These are phyloP conservation scores for Eragrostis curvula DNA, from an alignment of 176 grass and related monocot genomes.

Conservation along the genomic window DNA sequence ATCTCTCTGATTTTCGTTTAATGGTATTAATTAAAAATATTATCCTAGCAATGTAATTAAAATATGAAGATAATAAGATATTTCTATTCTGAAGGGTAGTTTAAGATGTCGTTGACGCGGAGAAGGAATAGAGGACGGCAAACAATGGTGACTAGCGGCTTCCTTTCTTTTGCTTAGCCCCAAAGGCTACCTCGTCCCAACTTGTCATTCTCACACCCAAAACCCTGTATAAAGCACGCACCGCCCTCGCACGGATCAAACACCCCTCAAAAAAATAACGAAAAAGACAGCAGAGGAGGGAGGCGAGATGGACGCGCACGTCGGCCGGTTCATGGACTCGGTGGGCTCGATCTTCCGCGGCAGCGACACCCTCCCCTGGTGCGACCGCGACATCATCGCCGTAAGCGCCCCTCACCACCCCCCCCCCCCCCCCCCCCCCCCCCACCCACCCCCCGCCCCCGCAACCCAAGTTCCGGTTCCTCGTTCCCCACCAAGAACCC, in stretches of 20 bases:
- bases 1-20: no score
- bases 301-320: conserved; percentile 51
- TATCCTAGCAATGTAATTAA: no score
- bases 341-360: conserved; percentile 82
- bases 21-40: no score
- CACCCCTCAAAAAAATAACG: background rate
- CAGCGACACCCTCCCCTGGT: conserved; percentile 68
- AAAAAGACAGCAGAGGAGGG: background rate
- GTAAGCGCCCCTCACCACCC: conserved; percentile 56
- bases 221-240: conserved; percentile 22
- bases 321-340: conserved; percentile 63
- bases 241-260: conserved; percentile 37
- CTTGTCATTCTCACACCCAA: background rate
- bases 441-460: no score
- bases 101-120: no score
- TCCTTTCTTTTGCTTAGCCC: conserved; percentile 16
- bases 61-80: no score
- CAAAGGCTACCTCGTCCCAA: background rate
- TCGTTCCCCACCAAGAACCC: background rate
- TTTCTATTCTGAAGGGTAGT: no score
- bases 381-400: conserved; percentile 79
- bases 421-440: no score
- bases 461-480: background rate
- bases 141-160: no score
- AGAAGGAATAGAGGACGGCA: no score